Base-by-base conservation (phyloP, 2,329 filamentous ascomycete species). In the Aurifilum marmelostoma region DNA sequence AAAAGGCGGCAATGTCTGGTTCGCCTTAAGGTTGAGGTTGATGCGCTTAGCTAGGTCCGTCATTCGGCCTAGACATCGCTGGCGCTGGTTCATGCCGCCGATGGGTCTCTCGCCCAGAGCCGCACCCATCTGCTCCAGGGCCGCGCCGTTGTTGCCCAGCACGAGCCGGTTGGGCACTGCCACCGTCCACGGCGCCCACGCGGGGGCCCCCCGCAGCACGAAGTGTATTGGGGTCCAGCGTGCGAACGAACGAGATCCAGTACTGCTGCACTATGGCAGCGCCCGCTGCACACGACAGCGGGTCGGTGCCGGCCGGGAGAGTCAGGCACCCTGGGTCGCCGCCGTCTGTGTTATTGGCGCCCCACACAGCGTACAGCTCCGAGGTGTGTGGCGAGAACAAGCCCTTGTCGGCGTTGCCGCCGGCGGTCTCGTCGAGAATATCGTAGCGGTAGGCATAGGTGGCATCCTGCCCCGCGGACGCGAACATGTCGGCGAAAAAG, bases 221-320 rank as follows among this genome's bases (percentile, higher is more conserved):
- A n/a, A 61, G 58, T 12, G 58, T 61, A 32, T 73, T 73, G 2
- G 71, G 71, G 54, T 73, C 39, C 29, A 71, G 67, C 14, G 62
- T 32, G 29, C 65, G 56, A 21, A 72, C 67, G 50, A 73, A 73
- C 41, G 68, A 69, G 63, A 71, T 67, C 63, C 68, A 73, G 63
- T 73, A 73, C 16, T 69, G 66, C 71, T 72, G 71, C 21, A 67
- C 63, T 5, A 71, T 41, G 24, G 32, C 7, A 54, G 67, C 63
- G 8, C 67, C 67, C 7, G 54, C 21, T 12, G 67, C 67, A 34
- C 67, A 68, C 32, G 63, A 66, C 21, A 68, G 63, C 2, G 67
- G 67, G 21, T 68, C 67, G 14, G 63, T n/a, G n/a, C n/a, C n/a
- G n/a, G n/a, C 34, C 43, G 29, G 5, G 34, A 68, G 63, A 16